Percentiles rank a stretch among this genome's conserved stretches.
phyloP scores from a whole-genome alignment of 208 protist genomes.

The Crithidia brevicula region DNA sequence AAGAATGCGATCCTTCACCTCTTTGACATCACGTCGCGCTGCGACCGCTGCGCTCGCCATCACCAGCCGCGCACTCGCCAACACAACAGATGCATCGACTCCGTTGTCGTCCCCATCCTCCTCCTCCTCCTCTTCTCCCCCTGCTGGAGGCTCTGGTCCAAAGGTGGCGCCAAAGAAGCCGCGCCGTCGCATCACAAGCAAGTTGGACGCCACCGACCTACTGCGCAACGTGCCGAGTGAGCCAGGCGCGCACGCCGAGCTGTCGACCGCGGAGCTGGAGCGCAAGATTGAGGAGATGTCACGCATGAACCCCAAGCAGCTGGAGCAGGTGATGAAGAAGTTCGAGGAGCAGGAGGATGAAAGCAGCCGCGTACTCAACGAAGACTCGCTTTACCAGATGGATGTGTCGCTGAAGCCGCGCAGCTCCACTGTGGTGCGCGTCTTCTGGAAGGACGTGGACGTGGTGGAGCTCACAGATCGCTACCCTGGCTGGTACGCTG shows the following conservation, averaged over 20 bases:
- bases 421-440: conserved; percentile 61
- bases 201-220: conserved; percentile 62
- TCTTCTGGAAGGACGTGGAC: conserved; percentile 91
- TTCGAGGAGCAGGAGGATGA: conserved; percentile 73
- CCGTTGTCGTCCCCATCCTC: neutral
- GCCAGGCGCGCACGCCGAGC: conserved; percentile 81
- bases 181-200: conserved; percentile 56
- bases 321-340: conserved; percentile 64
- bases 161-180: conserved; percentile 72
- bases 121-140: neutral
- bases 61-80: neutral
- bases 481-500: conserved; percentile 78
- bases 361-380: conserved; percentile 74
- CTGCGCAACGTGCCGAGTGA: conserved; percentile 70
- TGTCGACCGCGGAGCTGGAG: conserved; percentile 86
- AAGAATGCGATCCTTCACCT: conserved; percentile 15
- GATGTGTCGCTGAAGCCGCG: conserved; percentile 85
- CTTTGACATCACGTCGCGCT: neutral
- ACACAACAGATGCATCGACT: neutral
- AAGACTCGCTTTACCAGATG: conserved; percentile 92
- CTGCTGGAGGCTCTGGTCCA: conserved; percentile 12
- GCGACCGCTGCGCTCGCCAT: neutral
- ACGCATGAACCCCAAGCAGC: conserved; percentile 64
- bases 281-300: conserved; percentile 85
- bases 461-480: conserved; percentile 58